Conservation (phyloP, 371 early-diverging fungal species). For the Syncephalastrum racemosum region DNA sequence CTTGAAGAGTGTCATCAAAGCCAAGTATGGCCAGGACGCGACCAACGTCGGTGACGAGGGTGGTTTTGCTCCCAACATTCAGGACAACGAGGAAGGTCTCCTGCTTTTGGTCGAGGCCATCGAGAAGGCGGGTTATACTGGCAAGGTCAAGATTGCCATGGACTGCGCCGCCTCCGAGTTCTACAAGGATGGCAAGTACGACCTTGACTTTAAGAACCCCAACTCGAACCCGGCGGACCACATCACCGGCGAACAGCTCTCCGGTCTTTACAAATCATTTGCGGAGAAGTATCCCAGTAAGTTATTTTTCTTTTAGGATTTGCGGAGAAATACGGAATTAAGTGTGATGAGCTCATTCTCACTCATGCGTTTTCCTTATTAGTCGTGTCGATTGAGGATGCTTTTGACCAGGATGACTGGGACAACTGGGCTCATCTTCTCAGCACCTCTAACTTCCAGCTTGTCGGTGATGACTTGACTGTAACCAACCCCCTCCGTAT, state of each 20-base stretch:
- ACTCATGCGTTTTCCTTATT: slow-evolving; percentile 3
- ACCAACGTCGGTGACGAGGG: slow-evolving; percentile 99
- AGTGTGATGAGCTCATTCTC: slow-evolving; percentile 3
- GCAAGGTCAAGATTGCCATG: slow-evolving; percentile 96
- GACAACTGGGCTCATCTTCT: slow-evolving; percentile 86
- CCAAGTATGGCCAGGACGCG: slow-evolving; percentile 97
- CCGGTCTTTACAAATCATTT: slow-evolving; percentile 83
- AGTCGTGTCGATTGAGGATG: slow-evolving; percentile 98
- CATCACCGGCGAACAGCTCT: slow-evolving; percentile 79
- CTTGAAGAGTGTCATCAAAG: slow-evolving; percentile 94
- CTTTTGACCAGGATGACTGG: slow-evolving; percentile 99
- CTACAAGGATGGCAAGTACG: slow-evolving; percentile 95
- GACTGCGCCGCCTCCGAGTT: slow-evolving; percentile 99
- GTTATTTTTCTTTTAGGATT: too few relatives aligned
- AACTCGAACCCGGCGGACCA: slow-evolving; percentile 76
- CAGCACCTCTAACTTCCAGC: slow-evolving; percentile 71
- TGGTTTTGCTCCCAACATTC: slow-evolving; percentile 99
- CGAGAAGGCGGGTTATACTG: slow-evolving; percentile 91
- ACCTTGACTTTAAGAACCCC: slow-evolving; percentile 95
- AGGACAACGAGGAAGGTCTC: slow-evolving; percentile 95
- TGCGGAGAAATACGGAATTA: slow-evolving; percentile 4
- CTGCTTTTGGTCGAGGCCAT: slow-evolving; percentile 91
- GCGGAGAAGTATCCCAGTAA: slow-evolving; percentile 85
- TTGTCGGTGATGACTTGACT: slow-evolving; percentile 98
- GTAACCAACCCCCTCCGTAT: slow-evolving; percentile 98